These are phyloP conservation scores for Aspergillus thermomutatus DNA, from an alignment of 2,329 filamentous ascomycete genomes.

Conservation along the genomic window DNA sequence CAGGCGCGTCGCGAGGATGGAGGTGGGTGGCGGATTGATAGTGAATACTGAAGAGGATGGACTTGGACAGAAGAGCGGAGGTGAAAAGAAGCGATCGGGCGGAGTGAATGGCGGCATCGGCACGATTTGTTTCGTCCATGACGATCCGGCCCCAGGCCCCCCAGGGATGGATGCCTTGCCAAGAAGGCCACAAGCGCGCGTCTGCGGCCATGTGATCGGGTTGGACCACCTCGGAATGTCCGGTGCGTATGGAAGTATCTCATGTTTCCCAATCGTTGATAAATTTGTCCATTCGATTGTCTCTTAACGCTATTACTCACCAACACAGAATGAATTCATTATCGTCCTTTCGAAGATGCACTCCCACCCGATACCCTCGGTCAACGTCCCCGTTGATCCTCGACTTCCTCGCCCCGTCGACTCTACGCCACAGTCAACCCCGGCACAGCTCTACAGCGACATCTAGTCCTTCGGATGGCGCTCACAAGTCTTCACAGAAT, in stretches of 20 bases:
- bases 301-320: background rate
- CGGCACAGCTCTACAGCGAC: constrained; percentile 24
- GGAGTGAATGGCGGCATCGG: constrained; percentile 15
- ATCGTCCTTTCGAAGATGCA: constrained; percentile 19
- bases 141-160: constrained; percentile 19
- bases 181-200: constrained; percentile 27
- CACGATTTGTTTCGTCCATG: constrained; percentile 25
- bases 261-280: background rate
- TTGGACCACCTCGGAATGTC: constrained; percentile 12
- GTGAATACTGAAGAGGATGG: constrained; percentile 7
- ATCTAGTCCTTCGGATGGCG: constrained; percentile 22
- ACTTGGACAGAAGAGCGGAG: constrained; percentile 7
- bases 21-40: constrained; percentile 9
- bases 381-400: constrained; percentile 26
- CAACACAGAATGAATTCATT: constrained; percentile 23
- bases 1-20: background rate
- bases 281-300: background rate
- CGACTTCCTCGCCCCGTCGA: constrained; percentile 36
- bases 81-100: constrained; percentile 17
- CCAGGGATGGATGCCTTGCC: constrained; percentile 26
- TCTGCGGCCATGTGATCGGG: constrained; percentile 14
- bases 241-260: background rate
- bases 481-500: background rate
- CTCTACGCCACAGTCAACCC: constrained; percentile 23
- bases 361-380: constrained; percentile 12